Conservation (phyloP, 768 basidiomycete genomes). For the Leucogyrophana mollusca region DNA sequence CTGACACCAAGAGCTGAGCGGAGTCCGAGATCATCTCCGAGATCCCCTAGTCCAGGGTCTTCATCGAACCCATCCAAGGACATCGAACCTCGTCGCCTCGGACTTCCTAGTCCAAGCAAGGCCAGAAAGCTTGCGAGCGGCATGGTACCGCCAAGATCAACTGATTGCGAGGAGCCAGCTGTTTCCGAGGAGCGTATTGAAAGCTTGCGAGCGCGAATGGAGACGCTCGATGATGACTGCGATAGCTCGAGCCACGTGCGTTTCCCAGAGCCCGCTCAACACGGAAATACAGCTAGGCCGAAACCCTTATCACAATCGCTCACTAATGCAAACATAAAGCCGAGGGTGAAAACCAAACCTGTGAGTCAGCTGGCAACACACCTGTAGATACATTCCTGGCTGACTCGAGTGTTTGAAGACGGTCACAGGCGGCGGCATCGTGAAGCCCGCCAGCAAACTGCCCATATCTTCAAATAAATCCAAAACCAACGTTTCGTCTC, state of each 20-base stretch:
- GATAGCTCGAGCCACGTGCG: conserved; percentile 7
- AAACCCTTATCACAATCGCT: not conserved
- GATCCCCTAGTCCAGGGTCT: conserved; percentile 12
- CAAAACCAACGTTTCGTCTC: conserved; percentile 6
- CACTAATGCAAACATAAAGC: conserved; percentile 19
- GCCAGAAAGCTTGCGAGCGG: not conserved
- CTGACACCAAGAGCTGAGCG: conserved; percentile 36
- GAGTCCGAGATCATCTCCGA: conserved; percentile 2
- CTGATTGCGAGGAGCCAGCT: conserved; percentile 6
- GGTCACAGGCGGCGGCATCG: conserved; percentile 14
- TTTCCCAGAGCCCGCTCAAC: not conserved
- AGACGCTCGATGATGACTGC: conserved; percentile 12
- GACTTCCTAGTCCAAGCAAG: conserved; percentile 15
- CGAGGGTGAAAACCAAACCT: conserved; percentile 21
- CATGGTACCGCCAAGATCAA: conserved; percentile 3
- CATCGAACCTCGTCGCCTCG: conserved; percentile 9
- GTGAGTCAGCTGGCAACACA: conserved; percentile 16
- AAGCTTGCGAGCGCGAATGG: conserved; percentile 16
- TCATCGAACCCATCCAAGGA: conserved; percentile 13
- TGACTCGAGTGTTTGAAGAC: conserved; percentile 18
- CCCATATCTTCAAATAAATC: conserved; percentile 17
- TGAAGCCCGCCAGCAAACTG: conserved; percentile 13
- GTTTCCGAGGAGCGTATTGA: conserved; percentile 27
- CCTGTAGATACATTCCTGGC: conserved; percentile 7
- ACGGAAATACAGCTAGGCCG: conserved; percentile 2